Evolutionary conservation across 2,329 filamentous ascomycete genomes (phyloP).

Genomic region (Acrocalymma vagum): DNA sequence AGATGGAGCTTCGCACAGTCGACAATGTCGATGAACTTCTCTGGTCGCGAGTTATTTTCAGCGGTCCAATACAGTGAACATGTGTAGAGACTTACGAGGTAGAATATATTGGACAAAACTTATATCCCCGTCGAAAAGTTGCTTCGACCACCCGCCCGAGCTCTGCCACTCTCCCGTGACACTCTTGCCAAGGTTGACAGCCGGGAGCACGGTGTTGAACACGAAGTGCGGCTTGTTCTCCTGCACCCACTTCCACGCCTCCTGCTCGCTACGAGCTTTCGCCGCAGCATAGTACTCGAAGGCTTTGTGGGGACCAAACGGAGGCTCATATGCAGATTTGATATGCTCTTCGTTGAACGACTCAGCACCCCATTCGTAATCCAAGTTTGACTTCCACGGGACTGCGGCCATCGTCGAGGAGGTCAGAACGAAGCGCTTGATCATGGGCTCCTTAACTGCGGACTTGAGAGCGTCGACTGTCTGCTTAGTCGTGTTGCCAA

Average conservation of each 20-base stretch:
- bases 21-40: slow-evolving; percentile 17
- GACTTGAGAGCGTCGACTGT: slow-evolving; percentile 3
- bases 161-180: slow-evolving; percentile 28
- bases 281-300: slow-evolving; percentile 50
- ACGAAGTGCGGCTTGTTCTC: slow-evolving; percentile 51
- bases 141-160: slow-evolving; percentile 9
- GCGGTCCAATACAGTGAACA: slow-evolving; percentile 43
- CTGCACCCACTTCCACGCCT: slow-evolving; percentile 53
- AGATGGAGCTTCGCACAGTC: slow-evolving; percentile 56
- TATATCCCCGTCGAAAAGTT: slow-evolving; percentile 4
- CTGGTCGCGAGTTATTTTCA: slow-evolving; percentile 34
- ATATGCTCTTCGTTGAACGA: slow-evolving; percentile 42
- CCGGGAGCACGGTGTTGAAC: slow-evolving; percentile 42
- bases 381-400: slow-evolving; percentile 37
- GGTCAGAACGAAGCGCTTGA: slow-evolving; percentile 12
- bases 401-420: slow-evolving; percentile 31
- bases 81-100: no score
- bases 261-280: slow-evolving; percentile 54
- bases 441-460: background rate
- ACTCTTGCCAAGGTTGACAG: slow-evolving; percentile 36
- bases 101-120: slow-evolving; percentile 45
- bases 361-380: slow-evolving; percentile 33
- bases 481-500: background rate
- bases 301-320: slow-evolving; percentile 41
- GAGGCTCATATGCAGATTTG: slow-evolving; percentile 43